Evolutionary conservation across 768 basidiomycete genomes (phyloP).

Genomic region (Chiua virens): DNA sequence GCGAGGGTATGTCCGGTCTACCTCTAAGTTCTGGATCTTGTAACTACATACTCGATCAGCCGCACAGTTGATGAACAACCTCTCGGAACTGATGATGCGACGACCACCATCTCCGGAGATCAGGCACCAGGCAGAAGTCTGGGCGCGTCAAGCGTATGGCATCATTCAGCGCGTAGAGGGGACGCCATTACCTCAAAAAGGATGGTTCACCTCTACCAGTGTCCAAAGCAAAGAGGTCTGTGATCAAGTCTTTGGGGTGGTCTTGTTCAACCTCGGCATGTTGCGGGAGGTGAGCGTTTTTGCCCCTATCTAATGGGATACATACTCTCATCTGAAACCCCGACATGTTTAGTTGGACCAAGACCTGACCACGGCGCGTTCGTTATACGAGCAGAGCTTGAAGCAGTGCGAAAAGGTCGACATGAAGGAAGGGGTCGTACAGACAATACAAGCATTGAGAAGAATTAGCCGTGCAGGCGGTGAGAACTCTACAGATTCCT

Average conservation of each 20-base stretch:
- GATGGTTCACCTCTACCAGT: constrained; percentile 21
- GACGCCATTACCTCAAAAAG: constrained; percentile 12
- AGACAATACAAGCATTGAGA: constrained; percentile 35
- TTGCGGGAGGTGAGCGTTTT: constrained; percentile 41
- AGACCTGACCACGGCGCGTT: constrained; percentile 28
- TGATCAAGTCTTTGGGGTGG: constrained; percentile 54
- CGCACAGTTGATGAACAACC: constrained; percentile 50
- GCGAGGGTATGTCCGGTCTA: constrained; percentile 47
- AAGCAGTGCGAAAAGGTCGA: constrained; percentile 31
- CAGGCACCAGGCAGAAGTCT: constrained; percentile 52
- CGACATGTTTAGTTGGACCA: constrained; percentile 30
- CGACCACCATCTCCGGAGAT: constrained; percentile 36
- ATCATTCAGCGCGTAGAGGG: constrained; percentile 30
- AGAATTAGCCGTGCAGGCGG: constrained; percentile 18
- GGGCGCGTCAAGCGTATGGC: constrained; percentile 53
- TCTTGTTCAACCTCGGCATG: constrained; percentile 62
- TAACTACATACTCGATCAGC: constrained; percentile 29
- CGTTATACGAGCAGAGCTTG: constrained; percentile 33
- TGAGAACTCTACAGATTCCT: not conserved
- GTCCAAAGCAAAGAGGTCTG: constrained; percentile 40
- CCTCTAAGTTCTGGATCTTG: too few species aligned
- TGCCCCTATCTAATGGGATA: not conserved
- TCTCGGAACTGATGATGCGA: constrained; percentile 43
- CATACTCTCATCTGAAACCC: not conserved
- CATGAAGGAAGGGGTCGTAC: constrained; percentile 35